A percentile compares a stretch with the other conserved stretches of the same genome.
Evolutionary conservation across 2,329 filamentous ascomycete species (phyloP).

Genomic region (Venturia pyrina): DNA sequence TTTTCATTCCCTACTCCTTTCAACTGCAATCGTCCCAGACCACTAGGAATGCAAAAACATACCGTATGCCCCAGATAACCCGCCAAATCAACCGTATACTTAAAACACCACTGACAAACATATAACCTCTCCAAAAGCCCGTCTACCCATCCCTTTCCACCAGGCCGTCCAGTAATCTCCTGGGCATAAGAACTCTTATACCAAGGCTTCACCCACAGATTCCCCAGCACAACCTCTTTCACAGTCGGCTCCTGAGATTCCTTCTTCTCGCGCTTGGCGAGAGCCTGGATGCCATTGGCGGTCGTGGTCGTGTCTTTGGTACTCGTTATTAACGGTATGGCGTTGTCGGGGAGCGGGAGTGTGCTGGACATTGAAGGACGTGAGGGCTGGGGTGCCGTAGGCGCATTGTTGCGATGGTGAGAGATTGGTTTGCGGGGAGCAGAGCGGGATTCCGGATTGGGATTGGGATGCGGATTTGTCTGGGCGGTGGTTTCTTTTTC

Average conservation of each 20-base stretch:
- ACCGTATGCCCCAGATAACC: conserved; percentile 38
- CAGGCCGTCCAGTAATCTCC: conserved; percentile 40
- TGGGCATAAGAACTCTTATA: conserved; percentile 83
- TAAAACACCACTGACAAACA: conserved; percentile 89
- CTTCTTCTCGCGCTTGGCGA: not conserved
- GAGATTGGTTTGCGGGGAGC: not conserved
- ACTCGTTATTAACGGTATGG: not conserved
- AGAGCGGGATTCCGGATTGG: not conserved
- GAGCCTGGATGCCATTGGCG: not conserved
- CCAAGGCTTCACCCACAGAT: conserved; percentile 79
- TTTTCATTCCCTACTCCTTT: too few relatives aligned
- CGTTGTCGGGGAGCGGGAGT: not conserved
- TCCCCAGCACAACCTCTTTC: conserved; percentile 74
- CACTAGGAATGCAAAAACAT: conserved; percentile 15
- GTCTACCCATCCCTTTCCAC: conserved; percentile 13
- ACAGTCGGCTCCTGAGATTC: conserved; percentile 46
- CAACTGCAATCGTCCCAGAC: not conserved
- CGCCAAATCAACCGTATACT: conserved; percentile 58
- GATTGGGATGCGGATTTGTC: not conserved
- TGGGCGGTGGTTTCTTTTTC: not conserved
- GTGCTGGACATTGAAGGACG: not conserved
- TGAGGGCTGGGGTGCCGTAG: not conserved
- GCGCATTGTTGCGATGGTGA: not conserved
- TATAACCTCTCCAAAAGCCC: conserved; percentile 48
- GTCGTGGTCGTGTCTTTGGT: not conserved